Base-by-base conservation (phyloP, 2,329 filamentous ascomycete genomes). In the Colletotrichum chlorophyti region DNA sequence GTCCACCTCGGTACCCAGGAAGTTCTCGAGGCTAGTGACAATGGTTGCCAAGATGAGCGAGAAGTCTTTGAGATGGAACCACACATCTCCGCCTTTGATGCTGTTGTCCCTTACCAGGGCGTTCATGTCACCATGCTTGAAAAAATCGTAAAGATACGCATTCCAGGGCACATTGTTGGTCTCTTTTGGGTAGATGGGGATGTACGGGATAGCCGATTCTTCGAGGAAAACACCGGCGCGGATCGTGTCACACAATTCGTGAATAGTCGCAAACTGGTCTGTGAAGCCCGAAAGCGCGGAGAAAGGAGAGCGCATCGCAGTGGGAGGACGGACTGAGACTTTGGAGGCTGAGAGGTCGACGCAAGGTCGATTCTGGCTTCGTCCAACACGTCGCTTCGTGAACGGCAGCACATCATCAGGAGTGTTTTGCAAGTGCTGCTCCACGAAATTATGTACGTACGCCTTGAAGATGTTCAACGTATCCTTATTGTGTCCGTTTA, bases 111-210 rank as follows among this genome's bases (percentile, higher is more conserved):
- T 74, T 11, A 83, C 82, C 3, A 93, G 74, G 0, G 85, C 81
- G 1, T 77, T 68, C 19, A 87, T 69, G 66, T 88, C 84, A 4
- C 89, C 90, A 65, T 93, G 87, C 70, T 86, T 90, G 79, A 85
- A 93, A 72, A 93, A 94, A 70, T 93, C 89, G 59, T 88, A 85
- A 1, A 93, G 73, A 66, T 90, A 90, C 0, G 86, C 85, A 63
- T 91, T 91, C 59, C 86, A 77, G 0, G 82, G 82, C 11, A 71
- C 68, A 8, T 59, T 71, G 61, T 54, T 47, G 3, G 79, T 76
- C 50, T 88, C 83, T 23, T 85, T 75, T 0, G 84, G 83, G 64
- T 83, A 83, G 10, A 91, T 73, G 5, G 80, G 79, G 5, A 93
- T 79, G 67, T 89, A 84, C 0, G 91, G 91, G 21, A 94, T 84